Conservation (phyloP, 2,329 filamentous ascomycete genomes). For the Pyrenochaeta sp. region DNA sequence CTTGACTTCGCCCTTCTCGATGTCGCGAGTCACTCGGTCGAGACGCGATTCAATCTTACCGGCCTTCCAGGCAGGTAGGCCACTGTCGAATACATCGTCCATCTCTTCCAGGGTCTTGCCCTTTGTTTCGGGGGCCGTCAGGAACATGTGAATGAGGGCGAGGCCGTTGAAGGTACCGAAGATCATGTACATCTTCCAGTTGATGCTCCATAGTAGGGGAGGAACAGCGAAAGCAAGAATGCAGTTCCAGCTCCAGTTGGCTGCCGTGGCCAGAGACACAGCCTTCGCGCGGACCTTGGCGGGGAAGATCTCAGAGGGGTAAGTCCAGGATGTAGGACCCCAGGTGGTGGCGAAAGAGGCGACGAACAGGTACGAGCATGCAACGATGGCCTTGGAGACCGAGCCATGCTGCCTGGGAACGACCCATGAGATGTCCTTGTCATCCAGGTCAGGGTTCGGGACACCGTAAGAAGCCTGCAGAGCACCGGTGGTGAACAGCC, state of each 20-base stretch:
- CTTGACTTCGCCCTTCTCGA: constrained; percentile 48
- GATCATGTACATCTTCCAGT: constrained; percentile 55
- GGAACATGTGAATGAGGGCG: constrained; percentile 51
- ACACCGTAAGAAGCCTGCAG: constrained; percentile 68
- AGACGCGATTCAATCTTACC: constrained; percentile 41
- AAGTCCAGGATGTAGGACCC: constrained; percentile 49
- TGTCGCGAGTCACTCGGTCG: constrained; percentile 45
- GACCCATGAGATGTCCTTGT: constrained; percentile 65
- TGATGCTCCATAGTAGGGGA: constrained; percentile 51
- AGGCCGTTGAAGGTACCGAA: constrained; percentile 47
- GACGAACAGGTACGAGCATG: constrained; percentile 55
- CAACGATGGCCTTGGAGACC: constrained; percentile 63
- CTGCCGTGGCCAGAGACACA: constrained; percentile 49
- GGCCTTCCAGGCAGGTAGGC: constrained; percentile 47
- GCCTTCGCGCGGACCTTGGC: constrained; percentile 53
- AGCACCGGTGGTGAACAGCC: constrained; percentile 67
- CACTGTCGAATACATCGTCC: constrained; percentile 51
- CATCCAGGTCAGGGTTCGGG: constrained; percentile 36
- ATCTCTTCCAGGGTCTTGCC: constrained; percentile 53
- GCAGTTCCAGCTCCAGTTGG: constrained; percentile 52
- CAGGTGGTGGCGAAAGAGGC: constrained; percentile 55
- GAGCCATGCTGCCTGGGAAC: constrained; percentile 61
- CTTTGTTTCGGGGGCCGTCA: constrained; percentile 52
- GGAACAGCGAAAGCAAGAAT: constrained; percentile 53
- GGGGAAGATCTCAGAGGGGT: constrained; percentile 52